phyloP scores from a whole-genome alignment of 306 rosid species.

The Cucurbita pepo region DNA sequence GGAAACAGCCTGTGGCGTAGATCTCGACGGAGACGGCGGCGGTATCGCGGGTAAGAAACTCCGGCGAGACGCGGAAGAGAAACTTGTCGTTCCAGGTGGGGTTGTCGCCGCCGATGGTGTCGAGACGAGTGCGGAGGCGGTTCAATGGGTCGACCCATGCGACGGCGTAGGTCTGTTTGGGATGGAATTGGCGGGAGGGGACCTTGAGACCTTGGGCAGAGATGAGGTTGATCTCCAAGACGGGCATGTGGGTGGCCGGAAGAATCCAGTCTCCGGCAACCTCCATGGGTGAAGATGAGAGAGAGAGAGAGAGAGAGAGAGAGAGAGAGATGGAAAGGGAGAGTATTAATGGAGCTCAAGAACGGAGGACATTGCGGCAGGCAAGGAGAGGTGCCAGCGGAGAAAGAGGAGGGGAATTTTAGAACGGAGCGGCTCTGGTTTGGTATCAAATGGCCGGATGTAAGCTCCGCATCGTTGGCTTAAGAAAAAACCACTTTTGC shows the following conservation, averaged over 20 bases:
- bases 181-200: conserved; percentile 25
- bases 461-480: too few species aligned
- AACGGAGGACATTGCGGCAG: conserved; percentile 1
- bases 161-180: conserved; percentile 47
- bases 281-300: conserved; percentile 7
- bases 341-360: conserved; percentile 13
- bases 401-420: conserved; percentile 3
- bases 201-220: conserved; percentile 66
- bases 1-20: conserved; percentile 46
- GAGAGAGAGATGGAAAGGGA: neutral
- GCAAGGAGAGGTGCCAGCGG: neutral
- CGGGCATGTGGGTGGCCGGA: conserved; percentile 13
- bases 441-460: too few species aligned
- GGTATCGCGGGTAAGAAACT: conserved; percentile 57
- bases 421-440: neutral
- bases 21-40: conserved; percentile 51
- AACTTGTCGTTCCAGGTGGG: conserved; percentile 91
- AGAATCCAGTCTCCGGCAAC: conserved; percentile 10
- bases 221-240: conserved; percentile 83
- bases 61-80: conserved; percentile 59
- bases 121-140: conserved; percentile 57
- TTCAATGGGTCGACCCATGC: conserved; percentile 44
- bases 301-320: neutral
- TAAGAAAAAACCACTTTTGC: too few species aligned
- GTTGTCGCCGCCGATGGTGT: conserved; percentile 46